phyloP scores from a whole-genome alignment of 1,284 basidiomycete species.

The Dichomitus squalens region DNA sequence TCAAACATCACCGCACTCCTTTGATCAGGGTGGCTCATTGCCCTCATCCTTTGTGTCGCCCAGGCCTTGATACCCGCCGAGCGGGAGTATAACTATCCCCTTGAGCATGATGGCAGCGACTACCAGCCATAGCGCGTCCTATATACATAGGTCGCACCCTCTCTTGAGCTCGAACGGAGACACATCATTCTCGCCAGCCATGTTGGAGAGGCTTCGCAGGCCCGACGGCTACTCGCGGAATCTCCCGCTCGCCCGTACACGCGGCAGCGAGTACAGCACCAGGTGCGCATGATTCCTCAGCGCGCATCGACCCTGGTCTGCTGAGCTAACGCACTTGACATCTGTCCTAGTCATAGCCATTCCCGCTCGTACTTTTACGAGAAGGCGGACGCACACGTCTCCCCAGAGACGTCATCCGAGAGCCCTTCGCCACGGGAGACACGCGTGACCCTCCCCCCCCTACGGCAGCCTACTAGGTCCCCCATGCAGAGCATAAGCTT shows the following conservation, averaged over 20 bases:
- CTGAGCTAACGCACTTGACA: conserved; percentile 1
- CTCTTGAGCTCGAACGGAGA: conserved; percentile 1
- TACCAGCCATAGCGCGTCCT: not conserved
- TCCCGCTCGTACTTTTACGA: conserved; percentile 1
- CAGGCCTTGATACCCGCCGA: conserved; percentile 4
- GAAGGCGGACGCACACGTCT: not conserved
- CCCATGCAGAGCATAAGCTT: conserved; percentile 16
- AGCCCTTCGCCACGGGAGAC: not conserved
- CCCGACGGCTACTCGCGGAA: conserved; percentile 4
- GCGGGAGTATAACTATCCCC: conserved; percentile 13
- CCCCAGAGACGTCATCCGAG: not conserved
- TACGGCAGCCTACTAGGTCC: not conserved
- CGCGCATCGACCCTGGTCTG: not conserved
- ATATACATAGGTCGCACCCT: not conserved
- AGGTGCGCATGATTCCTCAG: conserved; percentile 3
- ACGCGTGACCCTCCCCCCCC: not conserved
- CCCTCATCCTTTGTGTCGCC: conserved; percentile 12
- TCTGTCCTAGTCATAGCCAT: not conserved
- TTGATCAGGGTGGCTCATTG: conserved; percentile 1
- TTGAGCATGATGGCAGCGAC: conserved; percentile 20
- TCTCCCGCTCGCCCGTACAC: conserved; percentile 2
- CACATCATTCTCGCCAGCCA: conserved; percentile 2
- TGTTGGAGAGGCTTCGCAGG: conserved; percentile 2
- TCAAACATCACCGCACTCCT: conserved; percentile 10
- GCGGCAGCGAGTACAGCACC: not conserved